phyloP scores from a whole-genome alignment of 1,284 basidiomycete species.

The Microbotryum violaceum region DNA sequence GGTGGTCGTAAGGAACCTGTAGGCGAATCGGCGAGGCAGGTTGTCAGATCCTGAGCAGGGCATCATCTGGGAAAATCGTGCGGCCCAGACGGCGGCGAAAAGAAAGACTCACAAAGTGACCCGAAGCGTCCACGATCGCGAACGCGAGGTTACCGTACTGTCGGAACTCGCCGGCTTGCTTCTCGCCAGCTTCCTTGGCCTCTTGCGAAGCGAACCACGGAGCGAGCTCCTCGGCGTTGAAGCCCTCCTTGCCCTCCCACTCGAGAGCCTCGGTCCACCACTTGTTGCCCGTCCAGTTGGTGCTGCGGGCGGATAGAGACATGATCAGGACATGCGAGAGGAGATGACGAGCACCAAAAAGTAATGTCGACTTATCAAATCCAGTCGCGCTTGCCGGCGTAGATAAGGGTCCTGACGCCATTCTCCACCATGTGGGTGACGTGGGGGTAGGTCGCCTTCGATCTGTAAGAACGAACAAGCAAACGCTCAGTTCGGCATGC shows the following conservation, averaged over 20 bases:
- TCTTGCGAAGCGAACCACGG: conserved; percentile 28
- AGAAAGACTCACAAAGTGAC: conserved; percentile 17
- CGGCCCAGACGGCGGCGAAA: background rate
- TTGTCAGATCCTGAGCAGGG: background rate
- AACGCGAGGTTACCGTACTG: conserved; percentile 31
- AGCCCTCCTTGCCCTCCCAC: conserved; percentile 26
- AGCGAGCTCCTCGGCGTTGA: conserved; percentile 16
- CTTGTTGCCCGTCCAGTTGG: conserved; percentile 30
- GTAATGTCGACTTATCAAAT: background rate
- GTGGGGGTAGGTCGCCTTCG: conserved; percentile 24
- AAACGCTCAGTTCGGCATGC: background rate
- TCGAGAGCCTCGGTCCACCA: conserved; percentile 26
- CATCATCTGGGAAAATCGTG: background rate
- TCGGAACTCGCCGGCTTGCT: conserved; percentile 28
- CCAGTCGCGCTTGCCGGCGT: conserved; percentile 30
- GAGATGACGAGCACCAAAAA: conserved; percentile 4
- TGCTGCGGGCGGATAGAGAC: conserved; percentile 12
- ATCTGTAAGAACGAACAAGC: conserved; percentile 3
- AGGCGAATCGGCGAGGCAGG: background rate
- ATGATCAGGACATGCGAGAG: background rate
- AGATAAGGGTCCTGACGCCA: conserved; percentile 27
- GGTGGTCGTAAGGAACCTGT: conserved; percentile 34
- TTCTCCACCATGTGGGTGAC: conserved; percentile 29
- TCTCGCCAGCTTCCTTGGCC: background rate
- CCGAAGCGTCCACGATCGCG: conserved; percentile 27